Conservation (phyloP, 768 basidiomycete species). For the Termitomyces titanicus region DNA sequence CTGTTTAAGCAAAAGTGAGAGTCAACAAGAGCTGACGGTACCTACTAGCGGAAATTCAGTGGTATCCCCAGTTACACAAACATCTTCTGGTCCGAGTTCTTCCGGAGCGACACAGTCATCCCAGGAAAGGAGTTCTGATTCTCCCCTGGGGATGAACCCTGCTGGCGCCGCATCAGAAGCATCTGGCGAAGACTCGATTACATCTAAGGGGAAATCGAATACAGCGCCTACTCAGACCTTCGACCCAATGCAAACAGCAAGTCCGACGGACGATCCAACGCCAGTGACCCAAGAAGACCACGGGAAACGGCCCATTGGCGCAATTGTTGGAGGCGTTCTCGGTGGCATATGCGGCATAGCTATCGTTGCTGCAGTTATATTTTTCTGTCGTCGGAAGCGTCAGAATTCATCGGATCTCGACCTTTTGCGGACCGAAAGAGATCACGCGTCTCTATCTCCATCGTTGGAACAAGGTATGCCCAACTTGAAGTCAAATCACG, state of each 20-base stretch:
- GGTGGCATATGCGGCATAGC: neutral
- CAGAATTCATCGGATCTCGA: neutral
- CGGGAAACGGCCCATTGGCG: neutral
- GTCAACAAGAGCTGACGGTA: neutral
- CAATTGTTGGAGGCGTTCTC: conserved; percentile 1
- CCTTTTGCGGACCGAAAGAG: neutral
- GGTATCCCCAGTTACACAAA: too few species aligned
- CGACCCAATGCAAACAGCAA: too few species aligned
- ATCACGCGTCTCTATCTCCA: neutral
- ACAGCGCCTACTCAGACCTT: too few species aligned
- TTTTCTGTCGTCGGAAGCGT: neutral
- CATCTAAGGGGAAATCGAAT: too few species aligned
- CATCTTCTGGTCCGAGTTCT: neutral
- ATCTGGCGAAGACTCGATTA: too few species aligned
- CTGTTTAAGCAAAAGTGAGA: neutral
- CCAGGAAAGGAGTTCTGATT: too few species aligned
- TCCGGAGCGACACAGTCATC: neutral
- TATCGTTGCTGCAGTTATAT: neutral
- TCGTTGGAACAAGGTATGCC: conserved; percentile 1
- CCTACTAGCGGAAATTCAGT: too few species aligned
- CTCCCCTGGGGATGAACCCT: too few species aligned
- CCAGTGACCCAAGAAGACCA: too few species aligned
- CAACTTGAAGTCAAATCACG: neutral
- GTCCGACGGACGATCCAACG: too few species aligned
- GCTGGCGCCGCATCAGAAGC: too few species aligned